These are phyloP conservation scores for Plasmodium gallinaceum DNA, from an alignment of 169 alveolate species.

Conservation along the genomic window DNA sequence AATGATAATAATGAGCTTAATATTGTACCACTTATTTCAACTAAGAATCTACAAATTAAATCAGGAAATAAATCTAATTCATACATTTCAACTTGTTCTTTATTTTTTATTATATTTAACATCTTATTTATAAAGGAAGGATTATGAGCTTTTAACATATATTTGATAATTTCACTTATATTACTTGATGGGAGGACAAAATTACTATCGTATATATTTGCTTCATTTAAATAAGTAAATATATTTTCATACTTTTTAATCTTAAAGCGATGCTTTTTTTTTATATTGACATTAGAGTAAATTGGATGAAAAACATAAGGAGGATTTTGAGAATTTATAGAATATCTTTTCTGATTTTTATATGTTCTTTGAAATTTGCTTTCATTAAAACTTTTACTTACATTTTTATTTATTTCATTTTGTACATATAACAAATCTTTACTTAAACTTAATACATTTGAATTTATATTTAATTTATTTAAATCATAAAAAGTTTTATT, in stretches of 20 bases:
- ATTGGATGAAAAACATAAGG: conserved; percentile 67
- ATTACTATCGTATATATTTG: conserved; percentile 29
- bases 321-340: conserved; percentile 24
- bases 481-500: no score
- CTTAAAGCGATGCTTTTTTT: conserved; percentile 45
- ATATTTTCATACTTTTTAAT: conserved; percentile 53
- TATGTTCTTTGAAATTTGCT: not conserved
- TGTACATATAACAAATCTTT: not conserved
- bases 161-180: conserved; percentile 5
- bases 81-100: conserved; percentile 17
- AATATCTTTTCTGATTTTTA: conserved; percentile 24
- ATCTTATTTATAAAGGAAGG: conserved; percentile 15
- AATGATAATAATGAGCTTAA: conserved; percentile 34
- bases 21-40: conserved; percentile 49
- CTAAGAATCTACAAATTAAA: conserved; percentile 30
- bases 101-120: conserved; percentile 31
- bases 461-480: no score
- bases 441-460: no score
- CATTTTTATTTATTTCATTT: conserved; percentile 8
- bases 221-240: conserved; percentile 26
- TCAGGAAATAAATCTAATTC: conserved; percentile 24
- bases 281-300: conserved; percentile 34
- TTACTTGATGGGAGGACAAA: conserved; percentile 29
- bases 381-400: conserved; percentile 8
- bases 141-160: conserved; percentile 20